phyloP scores from a whole-genome alignment of 1,284 basidiomycete species.

The Fistulinella cinereoalba region DNA sequence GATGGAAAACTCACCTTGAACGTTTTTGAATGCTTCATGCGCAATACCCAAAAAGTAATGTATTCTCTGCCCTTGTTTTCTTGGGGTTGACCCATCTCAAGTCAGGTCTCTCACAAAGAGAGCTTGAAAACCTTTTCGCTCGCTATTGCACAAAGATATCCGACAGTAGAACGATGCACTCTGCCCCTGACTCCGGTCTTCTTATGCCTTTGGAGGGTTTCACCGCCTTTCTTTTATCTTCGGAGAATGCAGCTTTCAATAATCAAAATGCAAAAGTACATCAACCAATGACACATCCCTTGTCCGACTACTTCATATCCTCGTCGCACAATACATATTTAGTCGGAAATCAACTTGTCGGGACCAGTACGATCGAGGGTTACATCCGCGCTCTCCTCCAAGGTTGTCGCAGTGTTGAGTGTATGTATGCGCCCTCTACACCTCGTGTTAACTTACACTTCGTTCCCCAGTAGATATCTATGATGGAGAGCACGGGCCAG shows the following conservation, averaged over 20 bases:
- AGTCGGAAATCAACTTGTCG: constrained; percentile 90
- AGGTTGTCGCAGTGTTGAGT: constrained; percentile 89
- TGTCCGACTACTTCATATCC: constrained; percentile 89
- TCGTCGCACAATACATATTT: constrained; percentile 98
- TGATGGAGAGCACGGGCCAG: constrained; percentile 82
- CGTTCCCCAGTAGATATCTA: constrained; percentile 82
- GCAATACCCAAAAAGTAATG: constrained; percentile 59
- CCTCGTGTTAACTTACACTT: constrained; percentile 4
- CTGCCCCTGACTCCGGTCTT: constrained; percentile 22
- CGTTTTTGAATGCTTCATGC: constrained; percentile 68
- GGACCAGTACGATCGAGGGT: constrained; percentile 92
- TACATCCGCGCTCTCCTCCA: constrained; percentile 92
- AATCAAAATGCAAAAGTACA: constrained; percentile 43
- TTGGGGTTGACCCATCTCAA: constrained; percentile 27
- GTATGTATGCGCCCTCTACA: constrained; percentile 47
- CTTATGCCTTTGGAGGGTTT: constrained; percentile 62
- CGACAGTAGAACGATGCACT: background rate
- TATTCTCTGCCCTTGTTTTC: background rate
- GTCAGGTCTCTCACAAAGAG: constrained; percentile 45
- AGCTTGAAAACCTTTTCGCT: constrained; percentile 54
- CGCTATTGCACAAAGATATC: constrained; percentile 44
- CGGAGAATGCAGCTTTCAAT: constrained; percentile 59
- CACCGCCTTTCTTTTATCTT: constrained; percentile 71
- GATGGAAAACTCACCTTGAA: constrained; percentile 49
- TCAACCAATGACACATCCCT: constrained; percentile 77